Conservation (phyloP, 345 rosid genomes). For the Passiflora organensis region DNA sequence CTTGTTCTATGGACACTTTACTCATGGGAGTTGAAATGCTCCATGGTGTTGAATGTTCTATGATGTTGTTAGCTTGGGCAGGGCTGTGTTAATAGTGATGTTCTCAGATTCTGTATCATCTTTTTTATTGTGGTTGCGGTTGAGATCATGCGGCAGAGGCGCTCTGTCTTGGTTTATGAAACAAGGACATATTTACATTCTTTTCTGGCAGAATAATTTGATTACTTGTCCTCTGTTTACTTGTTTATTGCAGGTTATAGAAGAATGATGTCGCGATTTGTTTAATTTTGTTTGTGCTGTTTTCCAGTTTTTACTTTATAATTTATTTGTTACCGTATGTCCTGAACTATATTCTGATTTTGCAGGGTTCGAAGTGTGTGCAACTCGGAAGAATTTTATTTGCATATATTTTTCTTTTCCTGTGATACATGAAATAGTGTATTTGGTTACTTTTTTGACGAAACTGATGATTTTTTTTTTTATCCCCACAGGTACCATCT, state of each 20-base stretch:
- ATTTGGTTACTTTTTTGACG: slow-evolving; percentile 1
- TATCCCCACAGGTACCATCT: no score
- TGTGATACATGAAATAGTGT: slow-evolving; percentile 20
- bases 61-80: not conserved
- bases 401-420: slow-evolving; percentile 15
- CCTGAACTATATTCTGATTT: slow-evolving; percentile 48
- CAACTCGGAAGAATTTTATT: slow-evolving; percentile 43
- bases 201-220: slow-evolving; percentile 14
- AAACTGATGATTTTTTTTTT: no score
- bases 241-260: slow-evolving; percentile 32
- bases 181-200: slow-evolving; percentile 4
- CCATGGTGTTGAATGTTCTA: no score
- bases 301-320: slow-evolving; percentile 4
- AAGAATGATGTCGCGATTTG: slow-evolving; percentile 7
- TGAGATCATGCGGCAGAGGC: slow-evolving; percentile 15
- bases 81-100: not conserved
- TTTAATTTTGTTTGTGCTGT: slow-evolving; percentile 7
- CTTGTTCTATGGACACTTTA: not conserved
- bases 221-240: slow-evolving; percentile 11
- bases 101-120: not conserved
- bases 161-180: slow-evolving; percentile 17
- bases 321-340: slow-evolving; percentile 22
- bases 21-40: not conserved
- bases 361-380: slow-evolving; percentile 64
- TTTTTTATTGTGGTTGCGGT: not conserved